Conservation (phyloP, 345 rosid species). For the Angophora floribunda region DNA sequence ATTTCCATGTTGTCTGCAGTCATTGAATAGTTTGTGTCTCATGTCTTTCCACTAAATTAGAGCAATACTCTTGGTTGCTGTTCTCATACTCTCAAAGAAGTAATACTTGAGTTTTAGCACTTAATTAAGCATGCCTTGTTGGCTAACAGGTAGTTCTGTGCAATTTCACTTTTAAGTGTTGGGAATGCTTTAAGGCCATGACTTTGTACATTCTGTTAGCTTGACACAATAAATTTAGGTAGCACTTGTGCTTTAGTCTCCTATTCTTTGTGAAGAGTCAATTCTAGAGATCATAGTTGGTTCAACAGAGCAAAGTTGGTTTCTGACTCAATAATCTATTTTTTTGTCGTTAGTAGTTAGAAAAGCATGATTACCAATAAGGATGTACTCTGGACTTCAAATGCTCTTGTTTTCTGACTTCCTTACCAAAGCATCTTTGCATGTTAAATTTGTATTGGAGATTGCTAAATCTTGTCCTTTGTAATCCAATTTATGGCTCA, state of each 20-base stretch:
- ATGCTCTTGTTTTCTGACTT: background rate
- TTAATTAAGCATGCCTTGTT: background rate
- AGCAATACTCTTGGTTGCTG: background rate
- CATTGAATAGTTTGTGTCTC: background rate
- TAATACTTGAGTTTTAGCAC: background rate
- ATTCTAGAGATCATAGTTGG: background rate
- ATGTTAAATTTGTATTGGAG: background rate
- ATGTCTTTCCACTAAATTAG: background rate
- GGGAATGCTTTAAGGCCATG: background rate
- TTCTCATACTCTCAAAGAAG: background rate
- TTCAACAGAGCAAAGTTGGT: background rate
- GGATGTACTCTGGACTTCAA: background rate
- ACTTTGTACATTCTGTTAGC: background rate
- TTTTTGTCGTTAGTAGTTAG: background rate
- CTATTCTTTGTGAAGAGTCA: background rate
- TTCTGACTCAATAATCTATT: background rate
- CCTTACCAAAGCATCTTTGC: background rate
- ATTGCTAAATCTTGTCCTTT: background rate
- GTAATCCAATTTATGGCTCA: background rate
- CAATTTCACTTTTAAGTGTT: background rate
- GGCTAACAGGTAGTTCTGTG: background rate
- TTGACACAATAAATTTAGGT: background rate
- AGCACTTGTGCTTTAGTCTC: background rate
- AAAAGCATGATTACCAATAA: background rate
- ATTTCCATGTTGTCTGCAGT: background rate